Evolutionary conservation across 2,329 filamentous ascomycete species (phyloP), one percentile per base, ranked within the genome.

Genomic region (Ophiocordyceps camponoti-floridani): DNA sequence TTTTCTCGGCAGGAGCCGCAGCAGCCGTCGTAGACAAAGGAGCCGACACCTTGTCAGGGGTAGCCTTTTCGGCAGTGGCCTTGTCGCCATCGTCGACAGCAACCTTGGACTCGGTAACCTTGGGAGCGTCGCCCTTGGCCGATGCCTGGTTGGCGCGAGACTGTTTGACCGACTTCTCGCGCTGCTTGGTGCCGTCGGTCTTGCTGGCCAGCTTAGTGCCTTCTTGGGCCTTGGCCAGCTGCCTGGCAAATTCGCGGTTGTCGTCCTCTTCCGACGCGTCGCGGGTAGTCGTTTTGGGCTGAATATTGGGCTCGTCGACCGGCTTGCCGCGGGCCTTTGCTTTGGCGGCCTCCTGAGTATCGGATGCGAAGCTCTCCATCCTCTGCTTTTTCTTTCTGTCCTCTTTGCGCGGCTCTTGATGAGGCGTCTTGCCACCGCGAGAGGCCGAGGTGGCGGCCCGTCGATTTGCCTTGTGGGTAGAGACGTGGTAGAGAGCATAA

Each of bases 171-270:
- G 78, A 79, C 63, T 79, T 80, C 51, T 75, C 69, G 48, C 76
- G 72, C 62, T 79, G 81, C 62, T 79, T 79, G 13, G 70, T 67
- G 47, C 69, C 63, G 51, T 73, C 66, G 53, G 71, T 57, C 58
- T 72, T 70, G 53, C 63, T 60, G 48, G 62, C 66, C 53, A 75
- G 72, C 55, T 75, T 74, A 49, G 73, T 75, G 47, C 84, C 84
- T 51, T 82, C 70, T 65, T 85, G 82, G 43, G 80, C 72, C 53
- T 73, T 80, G 46, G 76, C 67, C 52, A 91, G 70, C 58, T 84
- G 80, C 54, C 74, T 74, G 30, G 85, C 85, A 59, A 91, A 89
- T 51, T 87, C 82, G 54, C 73, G 74, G 58, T 82, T 82, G 56
- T 80, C 77, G 41, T 73, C 73, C 47, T 81, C 77, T 47, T 81